Evolutionary conservation across 148 eudicot species (phyloP), one percentile per base, ranked within the genome.

Genomic region (Salicornia ramosissima): DNA sequence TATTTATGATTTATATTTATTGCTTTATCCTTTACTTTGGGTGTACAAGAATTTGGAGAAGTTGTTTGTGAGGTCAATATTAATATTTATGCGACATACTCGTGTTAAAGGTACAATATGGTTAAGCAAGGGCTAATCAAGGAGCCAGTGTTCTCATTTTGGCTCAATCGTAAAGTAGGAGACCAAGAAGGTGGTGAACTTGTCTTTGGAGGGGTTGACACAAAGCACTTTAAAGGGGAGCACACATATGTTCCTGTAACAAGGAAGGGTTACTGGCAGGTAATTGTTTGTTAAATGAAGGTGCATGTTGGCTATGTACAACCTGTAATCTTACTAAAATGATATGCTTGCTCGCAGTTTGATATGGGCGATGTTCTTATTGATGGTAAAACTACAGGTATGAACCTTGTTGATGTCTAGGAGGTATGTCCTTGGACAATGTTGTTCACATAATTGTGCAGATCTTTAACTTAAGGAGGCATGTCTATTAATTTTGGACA

Each of bases 321-420:
- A 19, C 45, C 49, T 24, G 24, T 18, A 40, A 57, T 53, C 65
- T 72, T 1, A 68, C 54, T 29, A n/a, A 46, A 45, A 21, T 22
- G 53, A 22, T 39, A 43, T 60, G 26, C 34, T 70, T 55, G 53
- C 71, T 77, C 58, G 10, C 78, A 94, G 97, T 91, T 94, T 71
- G 81, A 87, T 59, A 94, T 94, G 99, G 97, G 91, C 28, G 99
- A 94, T 71, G 88, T 94, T 54, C 90, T 91, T 67, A 83, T 94
- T 58, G 82, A 74, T 33, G 97, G 89, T 62, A 75, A 83, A 78
- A 62, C 85, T 64, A 90, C 89, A 77, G 98, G 98, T 94, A 84
- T 47, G 80, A 26, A 46, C 33, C 43, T 43, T 67, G 21, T 21
- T 62, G 19, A 30, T 46, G 10, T 25, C 3, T 43, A 12, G 25